Base-by-base conservation (phyloP, 768 basidiomycete genomes). In the Postia placenta region DNA sequence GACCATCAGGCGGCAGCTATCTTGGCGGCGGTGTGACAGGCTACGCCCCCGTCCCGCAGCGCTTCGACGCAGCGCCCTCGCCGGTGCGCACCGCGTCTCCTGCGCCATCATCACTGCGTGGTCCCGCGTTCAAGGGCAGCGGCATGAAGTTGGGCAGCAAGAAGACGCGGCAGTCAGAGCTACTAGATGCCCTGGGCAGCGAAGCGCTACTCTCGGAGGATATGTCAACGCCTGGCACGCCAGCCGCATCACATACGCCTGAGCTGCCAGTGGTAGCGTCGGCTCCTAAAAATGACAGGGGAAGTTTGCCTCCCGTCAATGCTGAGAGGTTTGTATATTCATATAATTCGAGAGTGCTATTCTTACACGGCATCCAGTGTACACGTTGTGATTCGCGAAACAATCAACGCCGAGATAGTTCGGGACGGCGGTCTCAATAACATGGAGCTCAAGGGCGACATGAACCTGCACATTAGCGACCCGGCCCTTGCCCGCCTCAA, bases 81-180 rank as follows among this genome's bases (percentile, higher is more conserved):
- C 61, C 75, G 11, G 43, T 72, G 62, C 65, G 70, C 33, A 71
- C 64, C 14, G 69, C 69, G 1, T 74, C 78, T 2, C 75, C 76
- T 3, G 67, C 74, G 3, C 67, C 78, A 1, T 70, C 79, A 2
- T 60, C 73, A 0, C 57, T 78, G n/a, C 81, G 83, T 36, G 60
- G 79, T 2, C 87, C 92, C 11, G 79, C 88, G 4, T 98, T 98
- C 82, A 96, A 95, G 72, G 81, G 87, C 37, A 77, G 83, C 9
- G 95, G 95, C 22, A 97, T 99, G 95, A 97, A 98, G 60, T 78
- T 99, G 12, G 94, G 95, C 27, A 79, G 80, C 59, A 97, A 95
- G 70, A 94, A 90, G 69, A 85, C 83, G 24, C 88, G 85, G 60
- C 89, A 95, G 62, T 83, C 87, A 4, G 94, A 95, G 54, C 65